Conservation (phyloP, 306 rosid genomes). For the Albizia julibrissin region DNA sequence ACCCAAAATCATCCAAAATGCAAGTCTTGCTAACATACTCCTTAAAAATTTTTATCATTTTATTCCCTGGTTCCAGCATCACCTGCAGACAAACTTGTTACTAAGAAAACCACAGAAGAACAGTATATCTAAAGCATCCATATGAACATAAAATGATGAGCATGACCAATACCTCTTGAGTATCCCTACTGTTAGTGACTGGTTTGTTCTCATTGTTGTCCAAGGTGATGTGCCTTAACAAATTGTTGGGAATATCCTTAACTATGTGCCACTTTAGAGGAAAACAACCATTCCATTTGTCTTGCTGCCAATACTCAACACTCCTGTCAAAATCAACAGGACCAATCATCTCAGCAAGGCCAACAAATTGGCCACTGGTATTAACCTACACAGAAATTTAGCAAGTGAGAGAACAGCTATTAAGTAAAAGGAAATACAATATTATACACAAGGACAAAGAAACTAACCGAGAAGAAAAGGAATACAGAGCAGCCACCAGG, state of each 20-base stretch:
- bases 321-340: slow-evolving; percentile 90
- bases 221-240: slow-evolving; percentile 86
- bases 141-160: background rate
- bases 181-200: slow-evolving; percentile 93
- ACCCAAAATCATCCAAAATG: slow-evolving; percentile 69
- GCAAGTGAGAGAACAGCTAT: background rate
- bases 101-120: slow-evolving; percentile 14
- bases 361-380: slow-evolving; percentile 97
- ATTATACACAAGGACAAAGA: background rate
- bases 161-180: slow-evolving; percentile 75
- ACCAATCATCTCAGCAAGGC: slow-evolving; percentile 94
- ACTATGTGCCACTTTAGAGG: slow-evolving; percentile 95
- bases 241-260: slow-evolving; percentile 93
- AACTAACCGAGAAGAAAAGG: slow-evolving; percentile 81
- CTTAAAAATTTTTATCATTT: slow-evolving; percentile 61
- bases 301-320: slow-evolving; percentile 98
- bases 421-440: background rate
- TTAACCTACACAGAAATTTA: slow-evolving; percentile 59
- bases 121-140: background rate
- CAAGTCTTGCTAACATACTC: slow-evolving; percentile 63
- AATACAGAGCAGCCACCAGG: slow-evolving; percentile 74
- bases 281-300: slow-evolving; percentile 98
- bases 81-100: slow-evolving; percentile 41
- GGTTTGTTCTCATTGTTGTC: slow-evolving; percentile 97
- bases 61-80: slow-evolving; percentile 61